These are phyloP conservation scores for Scheffersomyces ergatensis DNA, from an alignment of 805 yeast species.

Conservation along the genomic window DNA sequence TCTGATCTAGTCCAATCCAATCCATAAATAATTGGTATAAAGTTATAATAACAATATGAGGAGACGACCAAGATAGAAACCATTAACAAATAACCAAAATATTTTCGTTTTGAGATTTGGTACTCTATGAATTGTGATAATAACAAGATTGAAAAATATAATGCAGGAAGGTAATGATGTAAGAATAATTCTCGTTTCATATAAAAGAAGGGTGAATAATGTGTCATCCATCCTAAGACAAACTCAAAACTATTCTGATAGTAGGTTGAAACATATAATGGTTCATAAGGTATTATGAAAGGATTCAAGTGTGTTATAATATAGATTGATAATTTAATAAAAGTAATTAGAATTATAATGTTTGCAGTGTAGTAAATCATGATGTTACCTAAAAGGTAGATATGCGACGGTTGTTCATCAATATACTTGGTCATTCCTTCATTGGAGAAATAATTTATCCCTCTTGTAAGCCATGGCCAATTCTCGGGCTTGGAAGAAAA, in stretches of 20 bases:
- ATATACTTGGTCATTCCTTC: slow-evolving; percentile 22
- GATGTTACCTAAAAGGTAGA: slow-evolving; percentile 66
- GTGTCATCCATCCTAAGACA: slow-evolving; percentile 56
- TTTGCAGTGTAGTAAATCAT: slow-evolving; percentile 52
- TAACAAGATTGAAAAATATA: slow-evolving; percentile 47
- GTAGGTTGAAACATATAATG: slow-evolving; percentile 9
- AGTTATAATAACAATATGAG: slow-evolving; percentile 21
- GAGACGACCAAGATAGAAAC: slow-evolving; percentile 14
- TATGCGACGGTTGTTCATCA: slow-evolving; percentile 23
- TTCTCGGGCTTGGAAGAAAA: slow-evolving; percentile 54
- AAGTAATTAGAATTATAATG: slow-evolving; percentile 26
- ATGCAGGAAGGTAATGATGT: slow-evolving; percentile 49
- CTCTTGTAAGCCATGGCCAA: slow-evolving; percentile 63
- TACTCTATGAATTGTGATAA: slow-evolving; percentile 45
- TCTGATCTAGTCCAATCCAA: slow-evolving; percentile 39
- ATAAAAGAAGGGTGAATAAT: slow-evolving; percentile 54
- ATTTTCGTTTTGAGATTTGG: slow-evolving; percentile 23
- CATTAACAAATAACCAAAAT: slow-evolving; percentile 24
- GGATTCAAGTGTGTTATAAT: slow-evolving; percentile 29
- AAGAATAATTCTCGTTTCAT: slow-evolving; percentile 38
- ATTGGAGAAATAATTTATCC: slow-evolving; percentile 56
- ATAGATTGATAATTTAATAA: slow-evolving; percentile 15
- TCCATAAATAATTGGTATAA: slow-evolving; percentile 48
- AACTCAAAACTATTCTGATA: slow-evolving; percentile 30
- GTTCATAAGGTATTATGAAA: slow-evolving; percentile 16